Percentiles rank a stretch among this genome's conserved stretches.
Evolutionary conservation across 148 eudicot genomes (phyloP).

Genomic region (Chenopodium formosanum): DNA sequence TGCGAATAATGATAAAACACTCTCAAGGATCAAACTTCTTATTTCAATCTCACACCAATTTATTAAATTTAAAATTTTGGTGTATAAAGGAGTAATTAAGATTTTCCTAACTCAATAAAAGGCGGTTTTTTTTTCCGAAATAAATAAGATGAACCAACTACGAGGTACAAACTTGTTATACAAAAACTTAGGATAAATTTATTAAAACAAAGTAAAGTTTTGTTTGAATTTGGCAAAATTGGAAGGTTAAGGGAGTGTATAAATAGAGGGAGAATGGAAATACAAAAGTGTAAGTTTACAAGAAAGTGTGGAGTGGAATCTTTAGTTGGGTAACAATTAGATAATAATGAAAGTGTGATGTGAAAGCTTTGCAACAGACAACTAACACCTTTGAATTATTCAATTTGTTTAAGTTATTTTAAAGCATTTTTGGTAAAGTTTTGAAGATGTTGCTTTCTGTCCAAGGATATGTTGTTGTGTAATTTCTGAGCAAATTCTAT

Average conservation of each 20-base stretch:
- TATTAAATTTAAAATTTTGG: too few relatives aligned
- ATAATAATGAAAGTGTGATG: constrained; percentile 26
- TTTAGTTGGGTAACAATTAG: constrained; percentile 11
- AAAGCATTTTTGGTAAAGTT: not conserved
- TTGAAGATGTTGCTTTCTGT: constrained; percentile 16
- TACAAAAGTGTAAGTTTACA: not conserved
- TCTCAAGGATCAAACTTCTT: too few relatives aligned
- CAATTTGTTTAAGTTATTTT: not conserved
- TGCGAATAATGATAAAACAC: too few relatives aligned
- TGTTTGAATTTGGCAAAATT: not conserved
- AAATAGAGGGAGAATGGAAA: not conserved
- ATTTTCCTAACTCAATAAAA: not conserved
- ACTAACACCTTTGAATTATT: constrained; percentile 14
- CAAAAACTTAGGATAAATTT: not conserved
- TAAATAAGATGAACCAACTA: too few relatives aligned
- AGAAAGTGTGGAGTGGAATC: constrained; percentile 18
- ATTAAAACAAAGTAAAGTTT: not conserved
- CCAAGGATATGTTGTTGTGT: not conserved
- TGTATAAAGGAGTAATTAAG: not conserved
- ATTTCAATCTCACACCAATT: too few relatives aligned
- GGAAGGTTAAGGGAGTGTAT: not conserved
- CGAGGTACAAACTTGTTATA: too few relatives aligned
- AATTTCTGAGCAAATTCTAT: constrained; percentile 1
- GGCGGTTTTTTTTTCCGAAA: too few relatives aligned
- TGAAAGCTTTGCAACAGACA: constrained; percentile 14